Conservation (phyloP, 345 rosid genomes). For the Citrus reticulata region DNA sequence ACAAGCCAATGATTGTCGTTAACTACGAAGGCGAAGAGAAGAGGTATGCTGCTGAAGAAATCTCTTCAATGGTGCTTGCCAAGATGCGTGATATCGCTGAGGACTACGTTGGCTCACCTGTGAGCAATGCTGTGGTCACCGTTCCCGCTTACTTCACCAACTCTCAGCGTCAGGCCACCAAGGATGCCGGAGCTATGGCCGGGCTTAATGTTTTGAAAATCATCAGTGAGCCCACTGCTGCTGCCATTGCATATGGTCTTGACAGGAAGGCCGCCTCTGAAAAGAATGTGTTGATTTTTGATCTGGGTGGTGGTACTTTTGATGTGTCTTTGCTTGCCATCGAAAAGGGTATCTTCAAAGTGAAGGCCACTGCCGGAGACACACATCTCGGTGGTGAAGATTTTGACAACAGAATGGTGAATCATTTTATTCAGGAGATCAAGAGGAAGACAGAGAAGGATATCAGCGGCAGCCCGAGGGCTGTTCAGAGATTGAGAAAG, state of each 20-base stretch:
- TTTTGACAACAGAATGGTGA: conserved; percentile 38
- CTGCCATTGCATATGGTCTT: conserved; percentile 50
- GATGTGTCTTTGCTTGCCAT: conserved; percentile 49
- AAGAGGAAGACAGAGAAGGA: conserved; percentile 42
- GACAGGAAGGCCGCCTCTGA: conserved; percentile 42
- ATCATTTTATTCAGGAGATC: conserved; percentile 42
- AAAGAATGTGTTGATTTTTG: conserved; percentile 31
- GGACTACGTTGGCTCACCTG: conserved; percentile 35
- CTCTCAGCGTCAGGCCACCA: conserved; percentile 47
- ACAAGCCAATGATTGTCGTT: conserved; percentile 56
- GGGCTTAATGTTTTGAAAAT: conserved; percentile 37
- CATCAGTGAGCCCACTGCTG: conserved; percentile 46
- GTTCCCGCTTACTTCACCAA: conserved; percentile 48
- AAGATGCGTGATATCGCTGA: conserved; percentile 73
- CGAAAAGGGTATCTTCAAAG: conserved; percentile 43
- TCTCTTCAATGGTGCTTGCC: conserved; percentile 60
- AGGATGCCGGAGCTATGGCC: conserved; percentile 37
- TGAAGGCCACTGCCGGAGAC: conserved; percentile 50
- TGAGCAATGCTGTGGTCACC: conserved; percentile 43
- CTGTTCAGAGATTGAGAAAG: conserved; percentile 38
- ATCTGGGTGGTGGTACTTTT: conserved; percentile 35
- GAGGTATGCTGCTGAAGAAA: conserved; percentile 56
- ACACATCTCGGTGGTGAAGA: conserved; percentile 48
- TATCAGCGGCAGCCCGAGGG: conserved; percentile 37
- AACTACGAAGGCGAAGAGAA: conserved; percentile 49